Base-by-base conservation (phyloP, 129 eudicot species). In the Logfia minima region DNA sequence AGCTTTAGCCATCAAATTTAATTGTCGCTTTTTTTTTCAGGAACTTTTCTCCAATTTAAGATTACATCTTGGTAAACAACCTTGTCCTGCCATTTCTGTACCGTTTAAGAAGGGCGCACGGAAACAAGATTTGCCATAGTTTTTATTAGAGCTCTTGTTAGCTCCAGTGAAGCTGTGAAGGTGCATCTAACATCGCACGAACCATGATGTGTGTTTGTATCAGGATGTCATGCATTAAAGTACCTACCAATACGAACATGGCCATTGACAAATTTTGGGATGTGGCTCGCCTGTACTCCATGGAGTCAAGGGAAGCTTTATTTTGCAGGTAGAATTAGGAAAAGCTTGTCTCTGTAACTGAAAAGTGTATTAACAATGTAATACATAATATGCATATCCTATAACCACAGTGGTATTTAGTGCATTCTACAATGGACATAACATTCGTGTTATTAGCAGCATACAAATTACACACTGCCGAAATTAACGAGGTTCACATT, bases 21-120 rank as follows among this genome's bases (percentile, higher is more conserved):
- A 29, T 10, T n/a, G 19, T 19, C 4, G 1, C 11, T 14, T 55
- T 48, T 74, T 68, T 59, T 39, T 86, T 81, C 88, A 92, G 97
- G 89, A 84, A 78, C 78, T 87, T 68, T 85, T 87, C 77, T 83
- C 89, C 31, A 78, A 88, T 79, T 79, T 92, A 79, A 87, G 87
- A 52, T 86, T 77, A 64, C 80, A 86, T 84, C 96, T 92, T 75
- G 39, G 55, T 78, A 56, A 10, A 22, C 39, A 19, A 1, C 23
- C 28, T 43, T 8, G 23, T 14, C 29, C 3, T 19, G 35, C 35
- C 35, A 32, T 32, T 4, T 4, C 35, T 32, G 35, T 32, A 32
- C 35, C 35, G 4, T 32, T 4, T 58, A 19, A 9, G 9, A 58
- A 58, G 4, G 24, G 31, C 9, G 65, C 17, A 10, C 1, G 1